These are phyloP conservation scores for Pseudogymnoascus destructans DNA, from an alignment of 2,329 filamentous ascomycete genomes.

Conservation along the genomic window DNA sequence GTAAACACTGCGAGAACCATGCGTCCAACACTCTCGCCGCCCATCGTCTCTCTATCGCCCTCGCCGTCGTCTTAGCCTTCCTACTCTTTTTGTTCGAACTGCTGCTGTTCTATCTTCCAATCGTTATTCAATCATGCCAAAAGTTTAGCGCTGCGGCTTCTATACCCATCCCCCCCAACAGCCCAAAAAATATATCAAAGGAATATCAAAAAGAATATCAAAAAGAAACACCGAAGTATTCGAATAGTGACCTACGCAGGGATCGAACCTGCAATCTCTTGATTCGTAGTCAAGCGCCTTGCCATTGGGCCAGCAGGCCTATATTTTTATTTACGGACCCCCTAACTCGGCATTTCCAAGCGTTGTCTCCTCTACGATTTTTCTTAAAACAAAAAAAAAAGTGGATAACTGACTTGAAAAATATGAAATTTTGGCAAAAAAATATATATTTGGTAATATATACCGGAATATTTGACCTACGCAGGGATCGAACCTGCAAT, in stretches of 20 bases:
- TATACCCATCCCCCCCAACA: neutral
- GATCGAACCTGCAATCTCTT: conserved; percentile 30
- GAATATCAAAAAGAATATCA: neutral
- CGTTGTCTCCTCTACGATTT: neutral
- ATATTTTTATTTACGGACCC: neutral
- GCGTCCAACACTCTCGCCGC: no score
- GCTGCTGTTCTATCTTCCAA: neutral
- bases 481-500: conserved; percentile 35
- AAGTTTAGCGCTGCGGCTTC: no score
- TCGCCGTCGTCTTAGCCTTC: no score
- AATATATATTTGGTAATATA: neutral
- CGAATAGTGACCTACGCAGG: conserved; percentile 17
- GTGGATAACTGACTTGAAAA: no score
- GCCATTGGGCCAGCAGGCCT: conserved; percentile 38
- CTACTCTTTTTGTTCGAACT: no score
- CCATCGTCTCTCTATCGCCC: no score
- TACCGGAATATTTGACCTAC: conserved; percentile 19
- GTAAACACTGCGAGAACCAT: no score
- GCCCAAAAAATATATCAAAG: neutral
- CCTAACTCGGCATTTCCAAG: neutral
- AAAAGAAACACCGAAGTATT: neutral
- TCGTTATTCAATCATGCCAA: neutral
- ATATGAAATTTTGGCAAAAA: neutral
- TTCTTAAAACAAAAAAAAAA: neutral
- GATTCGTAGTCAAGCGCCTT: conserved; percentile 45